Evolutionary conservation across 257 asterid species (phyloP), one percentile per base, ranked within the genome.

Genomic region (Mitragyna speciosa): DNA sequence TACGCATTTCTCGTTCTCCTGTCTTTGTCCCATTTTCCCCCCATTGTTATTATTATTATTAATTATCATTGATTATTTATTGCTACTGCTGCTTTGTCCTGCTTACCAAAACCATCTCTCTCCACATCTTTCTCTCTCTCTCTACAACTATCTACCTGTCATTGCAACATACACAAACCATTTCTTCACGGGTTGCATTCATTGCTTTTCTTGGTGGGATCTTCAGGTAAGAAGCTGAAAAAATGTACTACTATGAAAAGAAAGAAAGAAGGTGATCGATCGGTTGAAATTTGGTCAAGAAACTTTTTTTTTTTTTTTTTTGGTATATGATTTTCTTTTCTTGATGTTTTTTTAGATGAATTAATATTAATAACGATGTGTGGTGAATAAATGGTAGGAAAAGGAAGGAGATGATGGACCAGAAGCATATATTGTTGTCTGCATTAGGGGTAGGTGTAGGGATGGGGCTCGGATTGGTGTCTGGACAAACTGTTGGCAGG

Each of bases 401-500:
- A 43, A 1, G 12, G 30, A 28, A 43, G 22, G 79, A 84, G 64
- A 75, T 75, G 76, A 94, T 94, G 98, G 98, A 94, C 36, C 96
- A 93, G 84, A 94, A 91, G 82, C 93, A 89, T 81, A 85, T 91
- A 51, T 72, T 93, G 61, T 82, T 89, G 88, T 94, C 98, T 63
- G 98, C 97, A 86, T 86, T 94, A 90, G 81, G 97, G 84, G 92
- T 94, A 9, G 98, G 98, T 59, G 92, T 94, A 11, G 98, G 98
- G 31, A 92, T 93, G 20, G 98, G 98, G 33, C 85, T 91, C 49
- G 97, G 98, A 0, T 78, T 93, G 84, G 97, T 87, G 20, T 90
- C 97, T 16, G 94, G 98, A 26, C 92, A 92, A 54, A 82, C 91
- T 33, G 92, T 90, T 20, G 71, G 79, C 76, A 76, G 79, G 76